These are phyloP conservation scores for Neurospora sp. DNA, from an alignment of 495 filamentous ascomycete species.

Conservation along the genomic window DNA sequence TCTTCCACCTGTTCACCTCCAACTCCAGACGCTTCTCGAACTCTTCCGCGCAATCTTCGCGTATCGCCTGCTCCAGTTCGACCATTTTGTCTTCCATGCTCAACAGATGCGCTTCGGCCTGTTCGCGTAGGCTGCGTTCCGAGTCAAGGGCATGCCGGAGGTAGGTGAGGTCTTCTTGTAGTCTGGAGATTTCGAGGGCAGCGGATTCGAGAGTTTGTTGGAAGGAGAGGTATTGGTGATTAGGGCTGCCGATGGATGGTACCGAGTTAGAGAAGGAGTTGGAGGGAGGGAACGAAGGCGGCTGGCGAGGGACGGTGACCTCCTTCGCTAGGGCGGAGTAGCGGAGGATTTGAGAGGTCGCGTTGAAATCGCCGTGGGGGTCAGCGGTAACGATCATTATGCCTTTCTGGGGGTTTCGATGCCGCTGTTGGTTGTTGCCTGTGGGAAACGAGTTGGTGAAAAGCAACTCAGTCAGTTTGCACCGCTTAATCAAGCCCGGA, in stretches of 20 bases:
- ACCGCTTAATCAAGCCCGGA: conserved; percentile 85
- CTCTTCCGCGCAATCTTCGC: conserved; percentile 82
- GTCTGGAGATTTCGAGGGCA: conserved; percentile 58
- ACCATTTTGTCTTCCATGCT: conserved; percentile 56
- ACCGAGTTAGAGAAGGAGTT: conserved; percentile 25
- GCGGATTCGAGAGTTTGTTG: conserved; percentile 60
- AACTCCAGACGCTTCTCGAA: conserved; percentile 68
- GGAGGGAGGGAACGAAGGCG: conserved; percentile 14
- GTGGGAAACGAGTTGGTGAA: conserved; percentile 93
- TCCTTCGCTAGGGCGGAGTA: conserved; percentile 92
- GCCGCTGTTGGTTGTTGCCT: conserved; percentile 29
- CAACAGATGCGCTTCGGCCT: conserved; percentile 48
- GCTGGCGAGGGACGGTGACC: conserved; percentile 71
- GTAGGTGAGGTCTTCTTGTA: conserved; percentile 70
- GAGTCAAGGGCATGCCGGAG: conserved; percentile 47
- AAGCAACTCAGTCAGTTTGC: conserved; percentile 90
- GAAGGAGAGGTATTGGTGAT: conserved; percentile 12
- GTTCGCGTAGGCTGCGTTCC: conserved; percentile 44
- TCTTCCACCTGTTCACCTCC: conserved; percentile 68
- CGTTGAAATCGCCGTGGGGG: conserved; percentile 88
- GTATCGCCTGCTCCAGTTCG: conserved; percentile 70
- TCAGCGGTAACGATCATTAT: conserved; percentile 97
- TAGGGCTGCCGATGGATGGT: conserved; percentile 21
- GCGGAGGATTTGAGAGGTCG: conserved; percentile 88
- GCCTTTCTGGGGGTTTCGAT: conserved; percentile 63